These are phyloP conservation scores for Chamaenerion angustifolium DNA, from an alignment of 345 rosid species.

Conservation along the genomic window DNA sequence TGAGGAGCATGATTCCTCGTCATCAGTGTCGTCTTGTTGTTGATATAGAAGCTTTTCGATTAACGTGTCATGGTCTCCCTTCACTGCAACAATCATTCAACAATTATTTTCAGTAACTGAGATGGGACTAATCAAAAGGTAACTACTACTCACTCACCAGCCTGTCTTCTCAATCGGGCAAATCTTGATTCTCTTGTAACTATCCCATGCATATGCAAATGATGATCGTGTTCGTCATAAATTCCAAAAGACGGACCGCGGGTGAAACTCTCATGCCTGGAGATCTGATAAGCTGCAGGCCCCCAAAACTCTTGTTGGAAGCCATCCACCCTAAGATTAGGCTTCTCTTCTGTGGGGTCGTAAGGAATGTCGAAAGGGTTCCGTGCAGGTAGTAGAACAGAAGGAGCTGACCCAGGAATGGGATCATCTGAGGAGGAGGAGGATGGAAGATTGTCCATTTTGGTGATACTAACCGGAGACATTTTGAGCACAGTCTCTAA, in stretches of 20 bases:
- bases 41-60: slow-evolving; percentile 14
- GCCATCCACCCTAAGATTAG: slow-evolving; percentile 46
- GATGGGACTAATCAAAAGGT: no score
- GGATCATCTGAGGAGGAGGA: slow-evolving; percentile 1
- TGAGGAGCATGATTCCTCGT: slow-evolving; percentile 13
- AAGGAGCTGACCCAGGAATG: slow-evolving; percentile 89
- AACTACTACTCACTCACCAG: no score
- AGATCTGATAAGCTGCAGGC: slow-evolving; percentile 20
- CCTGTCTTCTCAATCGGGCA: no score
- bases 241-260: slow-evolving; percentile 19
- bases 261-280: slow-evolving; percentile 72
- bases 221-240: slow-evolving; percentile 14
- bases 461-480: no score
- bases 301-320: slow-evolving; percentile 52
- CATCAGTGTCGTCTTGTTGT: slow-evolving; percentile 6
- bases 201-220: slow-evolving; percentile 5
- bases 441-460: no score
- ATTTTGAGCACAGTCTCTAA: no score
- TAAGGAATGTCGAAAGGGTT: slow-evolving; percentile 89
- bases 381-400: slow-evolving; percentile 34
- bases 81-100: slow-evolving; percentile 12
- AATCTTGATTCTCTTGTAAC: slow-evolving; percentile 4
- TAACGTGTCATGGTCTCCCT: slow-evolving; percentile 21
- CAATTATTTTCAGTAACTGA: no score
- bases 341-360: slow-evolving; percentile 16